These are phyloP conservation scores for Tricholoma hemisulphureum DNA, from an alignment of 768 basidiomycete species.

Conservation along the genomic window DNA sequence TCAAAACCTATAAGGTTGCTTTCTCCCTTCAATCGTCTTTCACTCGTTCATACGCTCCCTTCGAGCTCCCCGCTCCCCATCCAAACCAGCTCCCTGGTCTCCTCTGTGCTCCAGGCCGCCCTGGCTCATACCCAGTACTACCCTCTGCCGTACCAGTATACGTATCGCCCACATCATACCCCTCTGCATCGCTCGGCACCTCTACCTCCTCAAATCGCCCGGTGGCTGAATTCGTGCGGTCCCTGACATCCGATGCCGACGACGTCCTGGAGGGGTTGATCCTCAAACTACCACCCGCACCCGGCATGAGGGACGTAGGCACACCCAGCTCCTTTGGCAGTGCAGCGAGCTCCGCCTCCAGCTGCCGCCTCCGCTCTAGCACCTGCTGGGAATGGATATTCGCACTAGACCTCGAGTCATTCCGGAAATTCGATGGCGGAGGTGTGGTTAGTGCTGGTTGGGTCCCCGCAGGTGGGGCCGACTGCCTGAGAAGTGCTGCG, in stretches of 20 bases:
- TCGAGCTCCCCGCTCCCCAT: slow-evolving; percentile 39
- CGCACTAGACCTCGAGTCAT: slow-evolving; percentile 11
- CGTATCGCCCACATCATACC: slow-evolving; percentile 46
- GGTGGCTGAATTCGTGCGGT: slow-evolving; percentile 39
- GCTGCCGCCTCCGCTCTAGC: slow-evolving; percentile 46
- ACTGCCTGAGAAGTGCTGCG: slow-evolving; percentile 57
- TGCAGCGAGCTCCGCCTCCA: slow-evolving; percentile 61
- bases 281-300: slow-evolving; percentile 30
- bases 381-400: slow-evolving; percentile 28
- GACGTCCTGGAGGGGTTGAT: slow-evolving; percentile 36
- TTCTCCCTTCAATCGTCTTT: slow-evolving; percentile 44
- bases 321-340: slow-evolving; percentile 27
- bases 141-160: slow-evolving; percentile 12
- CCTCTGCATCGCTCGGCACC: slow-evolving; percentile 69
- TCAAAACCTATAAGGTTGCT: not conserved
- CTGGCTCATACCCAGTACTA: not conserved
- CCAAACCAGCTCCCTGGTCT: slow-evolving; percentile 52
- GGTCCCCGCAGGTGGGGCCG: slow-evolving; percentile 40
- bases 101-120: slow-evolving; percentile 24
- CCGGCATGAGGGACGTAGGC: slow-evolving; percentile 32
- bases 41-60: slow-evolving; percentile 47
- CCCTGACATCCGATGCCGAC: slow-evolving; percentile 44
- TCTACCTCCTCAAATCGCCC: slow-evolving; percentile 67
- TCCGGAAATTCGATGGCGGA: slow-evolving; percentile 23
- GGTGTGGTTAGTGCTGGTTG: slow-evolving; percentile 23